Evolutionary conservation across 1,284 basidiomycete species (phyloP).

Genomic region (Heliocybe sulcata): DNA sequence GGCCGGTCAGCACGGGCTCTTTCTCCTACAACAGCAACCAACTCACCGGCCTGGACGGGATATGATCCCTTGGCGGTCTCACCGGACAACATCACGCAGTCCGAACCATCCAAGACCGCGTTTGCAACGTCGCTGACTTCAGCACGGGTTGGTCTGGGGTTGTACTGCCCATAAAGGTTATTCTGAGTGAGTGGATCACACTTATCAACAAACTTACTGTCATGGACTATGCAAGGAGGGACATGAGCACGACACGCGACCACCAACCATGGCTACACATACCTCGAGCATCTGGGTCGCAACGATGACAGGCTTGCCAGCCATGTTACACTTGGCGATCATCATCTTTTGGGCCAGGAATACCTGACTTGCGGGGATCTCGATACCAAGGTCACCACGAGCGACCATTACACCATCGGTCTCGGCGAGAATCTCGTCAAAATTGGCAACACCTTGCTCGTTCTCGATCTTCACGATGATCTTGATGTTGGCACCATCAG

Average conservation of each 20-base stretch:
- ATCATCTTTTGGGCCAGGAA: conserved; percentile 99
- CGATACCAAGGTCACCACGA: conserved; percentile 96
- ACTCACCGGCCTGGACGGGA: conserved; percentile 84
- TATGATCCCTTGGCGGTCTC: conserved; percentile 97
- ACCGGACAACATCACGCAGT: conserved; percentile 98
- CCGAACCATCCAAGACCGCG: conserved; percentile 93
- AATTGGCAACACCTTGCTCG: conserved; percentile 95
- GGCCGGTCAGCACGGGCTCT: conserved; percentile 11
- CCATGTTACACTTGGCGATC: conserved; percentile 97
- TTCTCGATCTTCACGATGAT: conserved; percentile 99
- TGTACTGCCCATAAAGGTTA: conserved; percentile 51
- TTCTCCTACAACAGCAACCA: neutral
- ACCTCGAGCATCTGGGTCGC: conserved; percentile 99
- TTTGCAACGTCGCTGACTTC: conserved; percentile 98
- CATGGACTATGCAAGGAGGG: conserved; percentile 74
- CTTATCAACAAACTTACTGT: conserved; percentile 49
- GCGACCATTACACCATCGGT: conserved; percentile 98
- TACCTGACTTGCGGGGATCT: conserved; percentile 96
- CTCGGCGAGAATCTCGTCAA: conserved; percentile 92
- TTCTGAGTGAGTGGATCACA: neutral
- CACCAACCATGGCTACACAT: conserved; percentile 17
- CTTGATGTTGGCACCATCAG: conserved; percentile 91
- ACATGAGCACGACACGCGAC: neutral
- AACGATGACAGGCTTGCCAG: conserved; percentile 96
- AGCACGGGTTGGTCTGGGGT: conserved; percentile 94